Evolutionary conservation across 1,284 basidiomycete genomes (phyloP).

Genomic region (Earliella scabrosa): DNA sequence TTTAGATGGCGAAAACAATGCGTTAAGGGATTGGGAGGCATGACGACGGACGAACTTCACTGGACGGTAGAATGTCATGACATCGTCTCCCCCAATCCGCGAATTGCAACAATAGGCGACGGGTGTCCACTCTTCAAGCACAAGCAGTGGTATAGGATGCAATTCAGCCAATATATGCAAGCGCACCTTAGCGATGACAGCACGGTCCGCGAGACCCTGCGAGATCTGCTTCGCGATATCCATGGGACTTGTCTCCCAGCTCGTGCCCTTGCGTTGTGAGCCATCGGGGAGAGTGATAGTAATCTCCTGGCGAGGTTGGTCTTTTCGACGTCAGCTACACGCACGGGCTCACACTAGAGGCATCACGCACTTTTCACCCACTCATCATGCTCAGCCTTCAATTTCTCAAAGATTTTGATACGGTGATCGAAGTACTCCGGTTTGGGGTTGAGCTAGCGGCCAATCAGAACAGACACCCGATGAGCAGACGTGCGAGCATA

Average conservation of each 20-base stretch:
- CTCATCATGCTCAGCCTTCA: slow-evolving; percentile 87
- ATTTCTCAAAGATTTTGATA: slow-evolving; percentile 88
- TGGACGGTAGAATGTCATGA: too few relatives aligned
- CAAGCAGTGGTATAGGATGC: background rate
- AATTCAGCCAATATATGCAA: background rate
- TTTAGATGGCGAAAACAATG: too few relatives aligned
- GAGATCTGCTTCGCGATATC: slow-evolving; percentile 89
- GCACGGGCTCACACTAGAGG: background rate
- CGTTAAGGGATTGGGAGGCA: too few relatives aligned
- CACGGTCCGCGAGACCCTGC: slow-evolving; percentile 86
- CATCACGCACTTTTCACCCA: slow-evolving; percentile 69
- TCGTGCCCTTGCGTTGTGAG: slow-evolving; percentile 78
- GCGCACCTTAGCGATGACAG: slow-evolving; percentile 91
- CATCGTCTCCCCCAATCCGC: too few relatives aligned
- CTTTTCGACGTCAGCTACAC: slow-evolving; percentile 40
- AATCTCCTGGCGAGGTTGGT: slow-evolving; percentile 87
- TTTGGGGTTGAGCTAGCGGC: slow-evolving; percentile 74
- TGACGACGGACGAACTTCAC: too few relatives aligned
- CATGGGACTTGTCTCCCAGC: slow-evolving; percentile 98
- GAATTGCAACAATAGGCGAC: too few relatives aligned
- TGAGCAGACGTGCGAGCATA: slow-evolving; percentile 35
- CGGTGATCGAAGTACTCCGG: slow-evolving; percentile 91
- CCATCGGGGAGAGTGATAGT: slow-evolving; percentile 90
- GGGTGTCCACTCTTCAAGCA: too few relatives aligned
- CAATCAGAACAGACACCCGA: background rate